A percentile compares a stretch with the other conserved stretches of the same genome.
phyloP scores from a whole-genome alignment of 2,329 filamentous ascomycete species.

The Aspergillus fumigatiaffinis region DNA sequence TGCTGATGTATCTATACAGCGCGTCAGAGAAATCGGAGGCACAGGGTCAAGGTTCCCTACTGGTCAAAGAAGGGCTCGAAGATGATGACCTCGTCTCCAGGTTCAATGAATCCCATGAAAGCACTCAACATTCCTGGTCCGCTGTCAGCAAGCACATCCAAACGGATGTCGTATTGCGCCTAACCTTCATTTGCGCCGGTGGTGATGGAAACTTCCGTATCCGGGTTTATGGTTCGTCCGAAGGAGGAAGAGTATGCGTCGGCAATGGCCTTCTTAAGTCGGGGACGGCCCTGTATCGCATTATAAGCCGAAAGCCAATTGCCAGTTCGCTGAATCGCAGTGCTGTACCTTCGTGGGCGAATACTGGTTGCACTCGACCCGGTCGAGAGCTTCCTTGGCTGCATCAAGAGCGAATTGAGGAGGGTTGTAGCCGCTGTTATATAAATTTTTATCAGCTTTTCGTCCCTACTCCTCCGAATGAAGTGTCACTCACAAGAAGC shows the following conservation, averaged over 20 bases:
- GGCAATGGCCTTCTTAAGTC: slow-evolving; percentile 87
- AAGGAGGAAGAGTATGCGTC: slow-evolving; percentile 90
- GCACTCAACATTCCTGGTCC: slow-evolving; percentile 78
- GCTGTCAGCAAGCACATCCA: neutral
- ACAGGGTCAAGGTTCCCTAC: slow-evolving; percentile 40
- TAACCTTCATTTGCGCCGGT: slow-evolving; percentile 57
- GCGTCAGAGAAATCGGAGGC: neutral
- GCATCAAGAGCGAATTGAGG: slow-evolving; percentile 86
- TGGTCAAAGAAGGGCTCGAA: slow-evolving; percentile 99
- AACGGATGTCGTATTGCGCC: neutral
- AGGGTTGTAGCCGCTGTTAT: slow-evolving; percentile 74
- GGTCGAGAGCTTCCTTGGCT: slow-evolving; percentile 81
- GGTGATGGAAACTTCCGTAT: slow-evolving; percentile 91
- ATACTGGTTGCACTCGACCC: slow-evolving; percentile 98
- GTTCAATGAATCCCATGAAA: slow-evolving; percentile 96
- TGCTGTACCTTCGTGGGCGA: slow-evolving; percentile 72
- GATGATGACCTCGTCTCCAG: slow-evolving; percentile 92
- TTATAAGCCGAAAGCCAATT: slow-evolving; percentile 2
- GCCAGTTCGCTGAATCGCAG: neutral
- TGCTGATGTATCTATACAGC: slow-evolving; percentile 72
- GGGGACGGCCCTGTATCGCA: slow-evolving; percentile 64
- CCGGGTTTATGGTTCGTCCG: slow-evolving; percentile 74
- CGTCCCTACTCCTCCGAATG: neutral
- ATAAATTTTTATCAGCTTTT: neutral
- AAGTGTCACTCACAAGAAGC: slow-evolving; percentile 47